Base-by-base conservation (phyloP, 495 filamentous ascomycete species). In the Tuber calosporum region DNA sequence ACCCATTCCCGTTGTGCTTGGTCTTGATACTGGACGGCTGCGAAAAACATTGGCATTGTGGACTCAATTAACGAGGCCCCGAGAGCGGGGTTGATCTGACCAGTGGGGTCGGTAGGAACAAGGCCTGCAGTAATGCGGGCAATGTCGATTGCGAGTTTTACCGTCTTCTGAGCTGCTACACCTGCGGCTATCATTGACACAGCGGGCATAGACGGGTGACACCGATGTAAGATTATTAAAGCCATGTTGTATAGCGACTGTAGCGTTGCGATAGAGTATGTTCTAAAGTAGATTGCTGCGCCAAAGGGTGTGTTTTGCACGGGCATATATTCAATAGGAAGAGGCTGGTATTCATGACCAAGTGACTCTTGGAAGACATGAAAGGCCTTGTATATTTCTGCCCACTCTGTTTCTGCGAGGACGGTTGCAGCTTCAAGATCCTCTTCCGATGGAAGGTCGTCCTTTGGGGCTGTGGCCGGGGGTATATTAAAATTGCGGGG, bases 171-270 rank as follows among this genome's bases (percentile, higher is more conserved):
- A 0, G 93, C 91, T 11, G 89, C 87, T 45, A 95, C 86, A 17
- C 88, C 89, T 0, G 91, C 91, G 8, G 94, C 92, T 58, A 91
- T 85, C 89, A 96, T 94, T 71, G 93, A 90, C n/a, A 92, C 87
- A 0, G 94, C 92, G 7, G 93, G 95, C 93, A 97, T 97, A 2
- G 86, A 88, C 0, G 95, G 95, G 75, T 97, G 93, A 0, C 90
- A 84, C 45, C 95, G 87, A 69, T 92, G 84, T 34, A 93, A 86
- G 67, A 94, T 84, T 69, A 99, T 93, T 39, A 92, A 86, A 3
- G 89, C 89, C 82, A 91, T 91, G 83, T 94, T 91, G 81, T 90
- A 97, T 70, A 92, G 89, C 78, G 88, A 89, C 90, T 93, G 94
- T 34, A 98, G 85, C 45, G 91, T 90, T 20, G 90, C 91, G 77